Percentiles rank a stretch among this genome's conserved stretches.
Conservation (phyloP, 1,284 basidiomycete genomes). For the Puccinia novopanici region DNA sequence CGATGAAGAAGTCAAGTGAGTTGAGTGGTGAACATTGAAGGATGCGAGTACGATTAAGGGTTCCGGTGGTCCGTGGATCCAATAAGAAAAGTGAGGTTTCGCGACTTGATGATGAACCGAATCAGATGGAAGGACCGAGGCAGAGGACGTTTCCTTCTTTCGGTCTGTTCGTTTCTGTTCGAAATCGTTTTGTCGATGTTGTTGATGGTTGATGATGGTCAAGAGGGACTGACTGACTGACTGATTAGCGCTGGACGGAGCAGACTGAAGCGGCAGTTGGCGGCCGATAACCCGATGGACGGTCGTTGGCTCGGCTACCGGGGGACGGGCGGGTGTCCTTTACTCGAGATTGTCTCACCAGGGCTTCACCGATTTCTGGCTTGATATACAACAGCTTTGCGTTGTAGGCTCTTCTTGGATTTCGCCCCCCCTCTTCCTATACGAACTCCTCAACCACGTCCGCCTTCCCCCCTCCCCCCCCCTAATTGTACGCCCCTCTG, state of each 20-base stretch:
- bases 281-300: neutral
- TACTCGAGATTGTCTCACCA: no score
- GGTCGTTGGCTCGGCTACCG: neutral
- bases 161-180: no score
- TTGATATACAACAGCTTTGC: neutral
- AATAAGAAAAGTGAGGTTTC: neutral
- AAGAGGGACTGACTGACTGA: neutral
- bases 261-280: no score
- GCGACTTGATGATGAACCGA: neutral
- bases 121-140: neutral
- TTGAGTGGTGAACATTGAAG: neutral
- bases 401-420: neutral
- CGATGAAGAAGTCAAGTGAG: neutral
- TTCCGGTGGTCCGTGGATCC: neutral
- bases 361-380: neutral
- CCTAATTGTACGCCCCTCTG: neutral
- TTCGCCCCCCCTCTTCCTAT: neutral
- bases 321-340: no score
- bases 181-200: neutral
- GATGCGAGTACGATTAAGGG: neutral
- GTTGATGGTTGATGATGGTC: neutral
- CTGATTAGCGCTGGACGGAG: no score
- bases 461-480: no score
- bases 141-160: neutral
- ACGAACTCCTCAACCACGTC: neutral